Percentiles rank a stretch among this genome's conserved stretches.
Conservation (phyloP, 306 rosid genomes). For the Casuarina glauca region DNA sequence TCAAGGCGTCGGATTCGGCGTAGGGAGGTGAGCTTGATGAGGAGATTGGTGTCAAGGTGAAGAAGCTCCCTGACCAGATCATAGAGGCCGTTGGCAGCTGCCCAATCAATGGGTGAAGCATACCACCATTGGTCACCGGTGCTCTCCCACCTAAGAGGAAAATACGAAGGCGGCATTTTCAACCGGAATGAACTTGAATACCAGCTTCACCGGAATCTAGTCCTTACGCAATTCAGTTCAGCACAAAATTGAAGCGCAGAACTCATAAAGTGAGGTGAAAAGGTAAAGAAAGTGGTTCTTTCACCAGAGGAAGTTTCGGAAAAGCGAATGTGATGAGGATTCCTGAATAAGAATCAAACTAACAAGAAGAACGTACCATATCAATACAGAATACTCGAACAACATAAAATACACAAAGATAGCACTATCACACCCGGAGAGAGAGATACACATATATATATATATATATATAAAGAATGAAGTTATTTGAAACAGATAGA, state of each 20-base stretch:
- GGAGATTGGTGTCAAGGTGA: constrained; percentile 77
- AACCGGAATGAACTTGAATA: not conserved
- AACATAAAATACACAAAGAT: not conserved
- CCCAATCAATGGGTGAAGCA: constrained; percentile 89
- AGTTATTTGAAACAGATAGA: constrained; percentile 10
- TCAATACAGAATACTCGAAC: not conserved
- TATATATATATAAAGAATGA: too few species aligned
- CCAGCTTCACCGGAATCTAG: not conserved
- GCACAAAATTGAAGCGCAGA: constrained; percentile 19
- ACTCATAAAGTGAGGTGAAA: constrained; percentile 21
- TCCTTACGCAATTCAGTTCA: not conserved
- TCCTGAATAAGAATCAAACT: constrained; percentile 2
- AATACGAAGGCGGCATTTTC: constrained; percentile 49
- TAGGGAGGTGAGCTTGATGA: constrained; percentile 85
- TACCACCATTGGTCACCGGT: constrained; percentile 97
- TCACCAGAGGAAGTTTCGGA: constrained; percentile 20
- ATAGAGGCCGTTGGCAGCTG: constrained; percentile 84
- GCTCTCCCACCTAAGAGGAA: constrained; percentile 94
- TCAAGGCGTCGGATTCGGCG: constrained; percentile 92
- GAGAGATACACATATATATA: too few species aligned
- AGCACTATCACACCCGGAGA: too few species aligned
- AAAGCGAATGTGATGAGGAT: constrained; percentile 23
- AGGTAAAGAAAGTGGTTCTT: constrained; percentile 26
- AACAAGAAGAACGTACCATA: not conserved
- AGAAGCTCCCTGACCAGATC: constrained; percentile 88